Percentiles rank a stretch among this genome's conserved stretches.
Evolutionary conservation across 352 stramenopile species (phyloP).

Genomic region (Peronospora tabacina): DNA sequence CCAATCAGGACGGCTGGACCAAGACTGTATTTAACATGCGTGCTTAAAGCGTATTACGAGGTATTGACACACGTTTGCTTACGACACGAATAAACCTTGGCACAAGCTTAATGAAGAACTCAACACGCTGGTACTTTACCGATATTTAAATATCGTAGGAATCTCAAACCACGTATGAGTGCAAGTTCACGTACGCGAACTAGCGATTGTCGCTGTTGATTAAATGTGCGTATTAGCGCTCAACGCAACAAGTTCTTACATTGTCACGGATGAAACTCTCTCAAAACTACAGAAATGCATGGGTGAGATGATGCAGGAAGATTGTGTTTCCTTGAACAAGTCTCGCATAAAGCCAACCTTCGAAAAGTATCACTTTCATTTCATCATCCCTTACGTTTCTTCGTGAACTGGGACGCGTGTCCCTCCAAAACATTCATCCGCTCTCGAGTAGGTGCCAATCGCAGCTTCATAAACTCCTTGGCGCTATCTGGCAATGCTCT

Average conservation of each 20-base stretch:
- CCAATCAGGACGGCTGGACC: conserved; percentile 70
- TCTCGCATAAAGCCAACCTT: no score
- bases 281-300: no score
- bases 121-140: conserved; percentile 15
- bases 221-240: no score
- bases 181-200: no score
- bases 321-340: no score
- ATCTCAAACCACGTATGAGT: neutral
- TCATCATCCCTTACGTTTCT: conserved; percentile 30
- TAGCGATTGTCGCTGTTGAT: no score
- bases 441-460: conserved; percentile 38
- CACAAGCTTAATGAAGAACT: conserved; percentile 10
- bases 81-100: conserved; percentile 19
- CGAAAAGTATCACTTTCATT: neutral
- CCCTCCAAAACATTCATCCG: conserved; percentile 67
- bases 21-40: conserved; percentile 83
- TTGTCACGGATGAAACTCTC: no score
- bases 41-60: conserved; percentile 15
- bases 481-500: conserved; percentile 42
- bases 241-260: no score
- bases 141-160: no score
- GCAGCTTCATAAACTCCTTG: conserved; percentile 44
- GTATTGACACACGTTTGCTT: conserved; percentile 2
- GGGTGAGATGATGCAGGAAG: no score
- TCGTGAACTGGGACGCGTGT: conserved; percentile 59